Base-by-base conservation (phyloP, 2,329 filamentous ascomycete genomes). In the Diplodia sapinea region DNA sequence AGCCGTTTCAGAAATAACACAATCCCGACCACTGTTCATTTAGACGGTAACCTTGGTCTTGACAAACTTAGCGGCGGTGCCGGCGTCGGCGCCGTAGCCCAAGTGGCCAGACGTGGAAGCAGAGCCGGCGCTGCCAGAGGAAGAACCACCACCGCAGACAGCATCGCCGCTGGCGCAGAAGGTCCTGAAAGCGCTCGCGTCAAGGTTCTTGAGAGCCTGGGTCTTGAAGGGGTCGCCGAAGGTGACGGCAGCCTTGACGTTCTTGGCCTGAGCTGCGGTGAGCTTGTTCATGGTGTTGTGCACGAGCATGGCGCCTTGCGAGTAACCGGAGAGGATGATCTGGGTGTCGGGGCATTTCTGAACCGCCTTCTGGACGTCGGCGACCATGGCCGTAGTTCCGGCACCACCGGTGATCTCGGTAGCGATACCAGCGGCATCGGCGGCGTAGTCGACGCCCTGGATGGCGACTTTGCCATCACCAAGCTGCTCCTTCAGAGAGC, bases 401-500 rank as follows among this genome's bases (percentile, higher is more conserved):
- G 47, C 47, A 3, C 55, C 65, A 17, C 65, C 65, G 2, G 56
- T 54, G 5, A 67, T 8, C 50, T 61, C 65, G 0, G 84, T 84
- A 4, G 74, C 69, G 12, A 78, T 67, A 17, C 64, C 64, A 52
- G 72, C 65, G 69, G 68, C 43, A 40, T 73, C 70, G 17, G 85
- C 85, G 3, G 81, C 76, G 71, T 87, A 88, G 47, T 83, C 77
- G 23, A 87, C 82, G 56, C 85, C 86, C 75, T 87, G 85, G 15
- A 86, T 80, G 2, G 82, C 82, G 7, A 86, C 73, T 43, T 71
- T 69, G 54, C 74, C 77, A 8, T 74, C 76, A 12, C 81, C 83
- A 68, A 86, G 76, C 65, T 76, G 72, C 6, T 72, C 55, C 13
- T 78, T 78, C 1, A 87, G 73, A 1, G 81, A 80, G 51, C 80